Evolutionary conservation across 2,329 filamentous ascomycete genomes (phyloP).

Genomic region (Epicoccum nigrum): DNA sequence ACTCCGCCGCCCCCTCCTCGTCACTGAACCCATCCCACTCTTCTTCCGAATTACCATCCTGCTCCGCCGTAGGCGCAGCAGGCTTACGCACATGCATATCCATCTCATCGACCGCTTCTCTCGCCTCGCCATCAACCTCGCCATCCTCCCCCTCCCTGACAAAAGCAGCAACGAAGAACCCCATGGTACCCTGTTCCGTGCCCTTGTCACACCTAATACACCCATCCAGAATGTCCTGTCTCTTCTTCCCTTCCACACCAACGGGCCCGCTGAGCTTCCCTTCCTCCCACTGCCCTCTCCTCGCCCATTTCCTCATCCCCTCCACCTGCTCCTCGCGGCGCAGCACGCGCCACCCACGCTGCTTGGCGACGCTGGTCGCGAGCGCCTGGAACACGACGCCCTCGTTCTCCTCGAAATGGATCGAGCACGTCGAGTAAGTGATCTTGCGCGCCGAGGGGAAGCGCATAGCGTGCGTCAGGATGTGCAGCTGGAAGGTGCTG

Average conservation of each 20-base stretch:
- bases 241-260: conserved; percentile 36
- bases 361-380: conserved; percentile 67
- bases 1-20: conserved; percentile 22
- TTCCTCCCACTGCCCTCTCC: conserved; percentile 59
- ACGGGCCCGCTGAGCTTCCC: conserved; percentile 51
- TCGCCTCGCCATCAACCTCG: not conserved
- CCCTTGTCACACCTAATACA: conserved; percentile 84
- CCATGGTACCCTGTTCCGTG: conserved; percentile 84
- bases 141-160: conserved; percentile 59
- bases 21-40: conserved; percentile 55
- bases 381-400: conserved; percentile 77
- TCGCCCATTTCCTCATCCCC: conserved; percentile 77
- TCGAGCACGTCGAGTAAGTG: conserved; percentile 92
- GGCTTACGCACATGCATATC: not conserved
- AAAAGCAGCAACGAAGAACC: conserved; percentile 94
- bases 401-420: conserved; percentile 89
- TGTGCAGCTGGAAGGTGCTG: conserved; percentile 78
- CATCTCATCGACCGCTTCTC: not conserved
- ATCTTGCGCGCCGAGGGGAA: conserved; percentile 73
- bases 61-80: conserved; percentile 1
- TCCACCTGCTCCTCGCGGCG: conserved; percentile 72
- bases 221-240: conserved; percentile 63
- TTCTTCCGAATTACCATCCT: conserved; percentile 36
- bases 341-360: conserved; percentile 79
- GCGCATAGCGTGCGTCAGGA: conserved; percentile 81